These are phyloP conservation scores for Plantago major DNA, from an alignment of 257 asterid species.

Conservation along the genomic window DNA sequence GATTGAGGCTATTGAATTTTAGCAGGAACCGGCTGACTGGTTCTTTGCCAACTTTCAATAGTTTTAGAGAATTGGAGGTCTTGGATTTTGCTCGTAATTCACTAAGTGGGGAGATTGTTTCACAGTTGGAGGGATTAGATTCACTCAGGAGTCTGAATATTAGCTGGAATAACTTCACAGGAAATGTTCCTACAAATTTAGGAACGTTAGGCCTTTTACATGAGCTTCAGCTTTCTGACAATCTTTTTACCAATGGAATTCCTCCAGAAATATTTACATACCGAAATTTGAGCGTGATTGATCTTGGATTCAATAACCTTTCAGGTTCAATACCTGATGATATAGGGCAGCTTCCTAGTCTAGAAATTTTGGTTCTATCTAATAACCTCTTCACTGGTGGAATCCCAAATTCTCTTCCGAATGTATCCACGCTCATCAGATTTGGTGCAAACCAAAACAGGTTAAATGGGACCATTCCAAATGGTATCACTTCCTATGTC, in stretches of 20 bases:
- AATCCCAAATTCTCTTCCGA: constrained; percentile 44
- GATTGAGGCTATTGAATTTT: constrained; percentile 55
- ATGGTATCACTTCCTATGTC: constrained; percentile 39
- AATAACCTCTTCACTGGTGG: constrained; percentile 45
- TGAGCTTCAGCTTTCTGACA: constrained; percentile 59
- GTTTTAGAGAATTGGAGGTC: constrained; percentile 42
- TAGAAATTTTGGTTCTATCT: constrained; percentile 51
- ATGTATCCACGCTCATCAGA: constrained; percentile 30
- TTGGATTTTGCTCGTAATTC: constrained; percentile 53
- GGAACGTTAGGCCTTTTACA: constrained; percentile 39
- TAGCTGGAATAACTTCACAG: constrained; percentile 33
- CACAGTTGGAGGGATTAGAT: constrained; percentile 44
- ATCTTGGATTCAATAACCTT: constrained; percentile 41
- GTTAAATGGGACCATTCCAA: constrained; percentile 53
- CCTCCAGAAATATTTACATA: constrained; percentile 36
- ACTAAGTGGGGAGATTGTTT: constrained; percentile 34
- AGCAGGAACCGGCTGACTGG: constrained; percentile 45
- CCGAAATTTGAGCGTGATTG: constrained; percentile 47
- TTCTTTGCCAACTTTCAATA: constrained; percentile 45
- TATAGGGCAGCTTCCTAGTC: constrained; percentile 35
- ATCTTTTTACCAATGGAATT: constrained; percentile 35
- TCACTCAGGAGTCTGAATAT: constrained; percentile 58
- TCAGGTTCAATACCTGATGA: constrained; percentile 46
- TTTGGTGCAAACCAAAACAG: constrained; percentile 64
- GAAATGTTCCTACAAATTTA: constrained; percentile 48